Percentiles rank a stretch among this genome's conserved stretches.
These are phyloP conservation scores for Fomitopsis palustris DNA, from an alignment of 1,284 basidiomycete genomes.

Conservation along the genomic window DNA sequence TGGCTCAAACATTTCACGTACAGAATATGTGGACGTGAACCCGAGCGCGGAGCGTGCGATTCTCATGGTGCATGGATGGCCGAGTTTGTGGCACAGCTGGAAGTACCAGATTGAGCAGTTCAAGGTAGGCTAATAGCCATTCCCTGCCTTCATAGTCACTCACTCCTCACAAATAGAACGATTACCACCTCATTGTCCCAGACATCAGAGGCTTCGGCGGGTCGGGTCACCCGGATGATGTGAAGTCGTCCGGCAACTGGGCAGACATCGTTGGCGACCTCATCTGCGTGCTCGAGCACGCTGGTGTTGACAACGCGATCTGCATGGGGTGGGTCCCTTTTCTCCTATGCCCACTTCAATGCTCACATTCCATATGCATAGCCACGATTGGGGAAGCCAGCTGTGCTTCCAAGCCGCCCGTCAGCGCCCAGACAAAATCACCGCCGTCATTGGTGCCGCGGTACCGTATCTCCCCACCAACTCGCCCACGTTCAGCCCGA, in stretches of 20 bases:
- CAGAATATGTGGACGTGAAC: conserved; percentile 67
- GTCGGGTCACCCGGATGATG: conserved; percentile 61
- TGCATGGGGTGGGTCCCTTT: conserved; percentile 52
- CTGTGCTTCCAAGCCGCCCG: conserved; percentile 65
- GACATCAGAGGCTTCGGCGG: conserved; percentile 66
- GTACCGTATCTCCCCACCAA: conserved; percentile 57
- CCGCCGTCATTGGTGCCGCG: conserved; percentile 53
- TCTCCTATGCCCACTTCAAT: background rate
- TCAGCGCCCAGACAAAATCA: conserved; percentile 58
- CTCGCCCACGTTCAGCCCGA: conserved; percentile 42
- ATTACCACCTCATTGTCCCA: conserved; percentile 57
- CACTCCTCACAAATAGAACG: conserved; percentile 31
- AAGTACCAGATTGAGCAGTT: conserved; percentile 63
- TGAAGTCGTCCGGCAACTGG: conserved; percentile 54
- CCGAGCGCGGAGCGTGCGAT: conserved; percentile 45
- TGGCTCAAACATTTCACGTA: background rate
- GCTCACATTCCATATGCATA: conserved; percentile 20
- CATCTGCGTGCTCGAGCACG: conserved; percentile 53
- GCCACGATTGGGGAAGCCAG: conserved; percentile 72
- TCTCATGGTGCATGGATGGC: conserved; percentile 74
- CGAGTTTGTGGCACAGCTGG: conserved; percentile 71
- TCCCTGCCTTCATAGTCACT: background rate
- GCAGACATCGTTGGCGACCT: conserved; percentile 59
- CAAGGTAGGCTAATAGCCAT: conserved; percentile 33
- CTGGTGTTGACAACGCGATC: conserved; percentile 42